Percentiles rank a stretch among this genome's conserved stretches.
These are phyloP conservation scores for Coniochaeta prunicola DNA, from an alignment of 2,329 filamentous ascomycete species.

Conservation along the genomic window DNA sequence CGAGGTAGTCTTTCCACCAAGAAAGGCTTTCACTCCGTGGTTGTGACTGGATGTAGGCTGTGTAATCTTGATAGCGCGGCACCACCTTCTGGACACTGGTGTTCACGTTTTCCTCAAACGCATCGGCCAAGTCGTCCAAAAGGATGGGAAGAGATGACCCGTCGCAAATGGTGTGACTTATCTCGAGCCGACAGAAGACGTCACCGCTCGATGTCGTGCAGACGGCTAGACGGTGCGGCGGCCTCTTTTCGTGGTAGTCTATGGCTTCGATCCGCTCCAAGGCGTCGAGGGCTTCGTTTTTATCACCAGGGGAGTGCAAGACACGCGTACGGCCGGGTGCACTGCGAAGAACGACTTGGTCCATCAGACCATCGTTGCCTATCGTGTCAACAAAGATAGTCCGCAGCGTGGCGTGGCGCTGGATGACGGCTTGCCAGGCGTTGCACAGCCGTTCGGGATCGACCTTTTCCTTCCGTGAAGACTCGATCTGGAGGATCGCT, in stretches of 20 bases:
- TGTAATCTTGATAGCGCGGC: constrained; percentile 12
- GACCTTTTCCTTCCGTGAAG: too few species aligned
- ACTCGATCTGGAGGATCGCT: not conserved
- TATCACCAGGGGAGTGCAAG: not conserved
- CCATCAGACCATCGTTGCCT: constrained; percentile 11
- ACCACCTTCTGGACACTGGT: not conserved
- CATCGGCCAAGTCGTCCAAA: not conserved
- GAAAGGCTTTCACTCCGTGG: constrained; percentile 10
- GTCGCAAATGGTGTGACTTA: constrained; percentile 27
- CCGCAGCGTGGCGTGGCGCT: constrained; percentile 21
- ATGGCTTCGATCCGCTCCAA: not conserved
- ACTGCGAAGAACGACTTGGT: not conserved
- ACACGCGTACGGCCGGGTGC: too few species aligned
- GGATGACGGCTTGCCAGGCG: constrained; percentile 19
- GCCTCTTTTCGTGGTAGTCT: not conserved
- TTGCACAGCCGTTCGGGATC: too few species aligned
- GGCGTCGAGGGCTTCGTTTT: not conserved
- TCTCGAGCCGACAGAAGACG: constrained; percentile 15
- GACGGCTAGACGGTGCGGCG: constrained; percentile 2
- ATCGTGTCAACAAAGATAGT: constrained; percentile 18
- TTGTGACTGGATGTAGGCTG: constrained; percentile 12
- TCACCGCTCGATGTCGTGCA: not conserved
- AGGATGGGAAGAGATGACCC: constrained; percentile 21
- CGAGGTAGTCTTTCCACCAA: constrained; percentile 20
- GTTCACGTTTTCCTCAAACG: not conserved